Base-by-base conservation (phyloP, 2,329 filamentous ascomycete genomes). In the Pseudogymnoascus sp. region DNA sequence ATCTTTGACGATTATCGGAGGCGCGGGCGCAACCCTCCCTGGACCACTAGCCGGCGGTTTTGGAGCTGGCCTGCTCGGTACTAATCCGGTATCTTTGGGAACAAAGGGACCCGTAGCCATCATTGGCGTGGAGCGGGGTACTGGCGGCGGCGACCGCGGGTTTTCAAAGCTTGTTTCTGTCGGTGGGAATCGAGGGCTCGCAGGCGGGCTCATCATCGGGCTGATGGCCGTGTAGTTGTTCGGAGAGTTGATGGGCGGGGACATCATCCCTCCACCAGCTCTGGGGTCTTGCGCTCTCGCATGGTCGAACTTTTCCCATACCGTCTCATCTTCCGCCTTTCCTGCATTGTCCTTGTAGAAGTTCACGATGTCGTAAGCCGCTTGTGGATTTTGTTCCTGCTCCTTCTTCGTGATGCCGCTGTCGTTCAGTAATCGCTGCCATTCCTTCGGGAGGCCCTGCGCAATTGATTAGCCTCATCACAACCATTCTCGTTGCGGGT, bases 151-250 rank as follows among this genome's bases (percentile, higher is more conserved):
- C 15, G 93, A 90, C 71, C 94, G 85, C 58, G 94, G 94, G 72
- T 99, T 97, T 77, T 97, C 94, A 75, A 97, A 99, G 78, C 91
- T 97, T 72, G 90, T 89, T 81, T 92, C 87, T 77, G 90, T 92
- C 73, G 90, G 85, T 61, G 92, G 92, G 78, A 96, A 96, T 72
- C 90, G 85, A 64, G 91, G 90, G 76, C 90, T 94, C 66, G 85
- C 84, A 60, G 91, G 89, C 66, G 92, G 90, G 71, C 90, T 93
- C 68, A 87, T 82, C 71, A 89, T 79, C 7, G 83, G 79, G 70
- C 81, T 82, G 75, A 81, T 82, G 76, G 80, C 78, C 71, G 78
- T 78, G 74, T 82, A 84, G 65, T 77, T 80, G 65, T 79, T 74
- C 62, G 81, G 79, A 69, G 82, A 80, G 73, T 81, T 78, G 70